These are phyloP conservation scores for Malus sylvestris DNA, from an alignment of 306 rosid genomes.

Conservation along the genomic window DNA sequence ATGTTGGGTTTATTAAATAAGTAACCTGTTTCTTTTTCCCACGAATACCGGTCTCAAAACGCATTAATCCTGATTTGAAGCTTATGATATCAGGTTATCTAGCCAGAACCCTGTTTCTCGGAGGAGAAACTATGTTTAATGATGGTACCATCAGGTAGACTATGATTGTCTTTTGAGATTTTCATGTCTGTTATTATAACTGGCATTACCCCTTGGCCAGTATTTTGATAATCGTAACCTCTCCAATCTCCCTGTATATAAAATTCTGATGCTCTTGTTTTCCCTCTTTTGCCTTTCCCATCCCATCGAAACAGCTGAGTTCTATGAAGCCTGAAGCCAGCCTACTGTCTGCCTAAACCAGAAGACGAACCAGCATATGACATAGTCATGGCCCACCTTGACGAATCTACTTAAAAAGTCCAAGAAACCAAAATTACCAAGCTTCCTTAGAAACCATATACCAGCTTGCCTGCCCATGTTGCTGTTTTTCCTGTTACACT, in stretches of 20 bases:
- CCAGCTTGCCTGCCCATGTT: conserved; percentile 42
- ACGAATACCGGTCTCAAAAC: background rate
- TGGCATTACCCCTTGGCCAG: conserved; percentile 34
- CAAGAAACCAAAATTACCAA: conserved; percentile 75
- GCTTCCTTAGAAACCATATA: conserved; percentile 82
- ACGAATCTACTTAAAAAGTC: conserved; percentile 74
- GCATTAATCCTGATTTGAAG: conserved; percentile 21
- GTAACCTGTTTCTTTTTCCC: background rate
- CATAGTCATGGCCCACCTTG: conserved; percentile 94
- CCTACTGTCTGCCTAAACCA: conserved; percentile 78
- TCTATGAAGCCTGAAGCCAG: conserved; percentile 97
- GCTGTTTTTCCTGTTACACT: conserved; percentile 45
- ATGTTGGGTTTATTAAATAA: background rate
- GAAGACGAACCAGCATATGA: conserved; percentile 98
- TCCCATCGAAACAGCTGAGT: conserved; percentile 97
- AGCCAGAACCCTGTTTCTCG: conserved; percentile 49
- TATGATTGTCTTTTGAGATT: conserved; percentile 20
- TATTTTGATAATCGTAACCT: conserved; percentile 58
- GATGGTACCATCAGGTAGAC: conserved; percentile 38
- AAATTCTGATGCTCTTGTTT: conserved; percentile 87
- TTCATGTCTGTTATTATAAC: conserved; percentile 26
- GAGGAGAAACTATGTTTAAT: conserved; percentile 47
- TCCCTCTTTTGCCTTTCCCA: conserved; percentile 91
- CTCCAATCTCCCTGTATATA: conserved; percentile 60
- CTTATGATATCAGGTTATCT: conserved; percentile 42